Base-by-base conservation (phyloP, 192 early-diverging fungal genomes). In the Linnemannia schmuckeri region DNA sequence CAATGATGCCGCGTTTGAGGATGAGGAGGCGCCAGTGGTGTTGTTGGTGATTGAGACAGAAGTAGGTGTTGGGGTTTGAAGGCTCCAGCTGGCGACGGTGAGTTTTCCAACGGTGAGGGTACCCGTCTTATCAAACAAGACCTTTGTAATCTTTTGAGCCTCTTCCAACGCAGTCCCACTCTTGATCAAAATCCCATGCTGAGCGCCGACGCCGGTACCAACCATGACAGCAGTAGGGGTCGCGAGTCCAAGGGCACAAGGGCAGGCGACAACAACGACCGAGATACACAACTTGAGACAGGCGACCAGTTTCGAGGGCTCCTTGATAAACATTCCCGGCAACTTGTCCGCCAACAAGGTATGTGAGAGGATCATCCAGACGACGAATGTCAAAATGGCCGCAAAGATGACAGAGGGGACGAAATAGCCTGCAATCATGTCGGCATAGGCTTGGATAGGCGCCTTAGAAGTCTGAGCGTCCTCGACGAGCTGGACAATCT, bases 181-280 rank as follows among this genome's bases (percentile, higher is more conserved):
- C 90, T 99, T 99, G 90, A 99, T 98, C 74, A 99, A 89, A 74
- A 99, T 96, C 33, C 98, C 98, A 69, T 97, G 89, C 79, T 97
- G 91, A 4, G 98, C 98, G 27, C 97, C 97, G 1, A 99, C 95
- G 24, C 98, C 98, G 0, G 98, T 98, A 38, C 97, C 98, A 3
- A 98, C 98, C 97, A 99, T 98, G 20, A 99, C 96, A 1, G 97
- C 98, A 0, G 98, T 99, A 22, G 98, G 98, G 7, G 97, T 97
- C 70, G 97, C 96, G 35, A 99, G 91, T 7, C 98, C 98, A 44
- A 99, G 88, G 2, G 98, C 97, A 90, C 98, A 99, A 44, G 98
- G 98, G 74, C 98, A 99, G 20, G 98, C 97, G 0, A 99, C 97
- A 18, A 99, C 97, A 68, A 98, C 95, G 4, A 98, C 97, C 12